Evolutionary conservation across 2,329 filamentous ascomycete genomes (phyloP).

Genomic region (Trichoderma polysporum): DNA sequence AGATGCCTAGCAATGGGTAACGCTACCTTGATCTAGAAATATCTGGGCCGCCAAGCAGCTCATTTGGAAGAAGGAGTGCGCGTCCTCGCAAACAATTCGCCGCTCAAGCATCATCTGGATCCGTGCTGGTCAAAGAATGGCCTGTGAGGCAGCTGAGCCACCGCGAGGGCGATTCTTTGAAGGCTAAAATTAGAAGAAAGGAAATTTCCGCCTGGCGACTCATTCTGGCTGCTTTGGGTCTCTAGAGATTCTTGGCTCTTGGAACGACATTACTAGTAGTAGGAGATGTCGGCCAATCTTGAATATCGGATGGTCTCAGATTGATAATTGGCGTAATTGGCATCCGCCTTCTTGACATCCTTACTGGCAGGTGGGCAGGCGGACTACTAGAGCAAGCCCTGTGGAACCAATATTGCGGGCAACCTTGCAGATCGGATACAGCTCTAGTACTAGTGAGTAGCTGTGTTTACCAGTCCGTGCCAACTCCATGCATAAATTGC

Average conservation of each 20-base stretch:
- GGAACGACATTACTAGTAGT: background rate
- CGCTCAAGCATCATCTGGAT: background rate
- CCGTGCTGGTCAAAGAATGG: background rate
- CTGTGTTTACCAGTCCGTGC: background rate
- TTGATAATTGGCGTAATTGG: background rate
- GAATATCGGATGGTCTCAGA: background rate
- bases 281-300: background rate
- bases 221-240: background rate
- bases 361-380: background rate
- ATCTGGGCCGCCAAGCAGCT: background rate
- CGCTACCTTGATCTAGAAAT: background rate
- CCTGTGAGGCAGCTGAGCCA: background rate
- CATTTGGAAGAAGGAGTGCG: background rate
- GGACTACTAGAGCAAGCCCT: background rate
- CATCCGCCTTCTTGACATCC: background rate
- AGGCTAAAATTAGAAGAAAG: background rate
- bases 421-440: background rate
- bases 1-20: too few relatives aligned
- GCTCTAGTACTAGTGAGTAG: background rate
- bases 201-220: too few relatives aligned
- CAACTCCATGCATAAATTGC: background rate
- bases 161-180: background rate
- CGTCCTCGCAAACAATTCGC: background rate
- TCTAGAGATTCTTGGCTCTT: too few relatives aligned
- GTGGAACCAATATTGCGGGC: background rate